Base-by-base conservation (phyloP, 805 yeast genomes). In the Danielia reshetovae region DNA sequence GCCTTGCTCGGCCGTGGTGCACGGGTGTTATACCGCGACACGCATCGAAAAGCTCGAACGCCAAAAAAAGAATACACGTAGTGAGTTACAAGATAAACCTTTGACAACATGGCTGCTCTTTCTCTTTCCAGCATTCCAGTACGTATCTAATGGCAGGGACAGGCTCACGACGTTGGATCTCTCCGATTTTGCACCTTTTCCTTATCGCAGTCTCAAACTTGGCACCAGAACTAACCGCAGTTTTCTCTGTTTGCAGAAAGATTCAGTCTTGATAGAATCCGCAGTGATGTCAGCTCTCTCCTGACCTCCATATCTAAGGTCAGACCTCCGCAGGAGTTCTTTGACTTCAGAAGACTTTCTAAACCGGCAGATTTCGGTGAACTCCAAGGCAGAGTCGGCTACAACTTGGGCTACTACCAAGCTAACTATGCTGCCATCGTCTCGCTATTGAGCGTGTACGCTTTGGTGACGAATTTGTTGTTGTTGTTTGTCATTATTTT, bases 281-380 rank as follows among this genome's bases (percentile, higher is more conserved):
- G 43, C 34, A 40, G 43, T 24, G 60, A 55, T 34, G 40, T 49
- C 25, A 42, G 62, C 25, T 46, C 79, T 3, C 48, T 90, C 32
- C 86, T 82, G 54, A 53, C 71, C 24, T 75, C 80, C 43, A 68
- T 88, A 42, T 62, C 93, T 30, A 76, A 84, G 51, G 60, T 93
- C 42, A 81, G 85, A 55, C 86, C 97, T 24, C 89, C 94, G 27
- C 93, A 83, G 60, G 98, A 93, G 59, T 93, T 93, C 57, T 86
- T 93, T 55, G 97, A 93, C 58, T 63, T 85, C 54, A 84, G 88
- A 61, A 81, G 95, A 57, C 60, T 93, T 42, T 84, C 95, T 24
- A 88, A 87, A 59, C 99, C 99, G 14, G 79, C 76, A 35, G 88
- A 87, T 60, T 83, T 88, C 59, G 79, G 83, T 31, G 98, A 93